Evolutionary conservation across 257 asterid species (phyloP), one percentile per base, ranked within the genome.

Genomic region (Ajuga chamaepitys): DNA sequence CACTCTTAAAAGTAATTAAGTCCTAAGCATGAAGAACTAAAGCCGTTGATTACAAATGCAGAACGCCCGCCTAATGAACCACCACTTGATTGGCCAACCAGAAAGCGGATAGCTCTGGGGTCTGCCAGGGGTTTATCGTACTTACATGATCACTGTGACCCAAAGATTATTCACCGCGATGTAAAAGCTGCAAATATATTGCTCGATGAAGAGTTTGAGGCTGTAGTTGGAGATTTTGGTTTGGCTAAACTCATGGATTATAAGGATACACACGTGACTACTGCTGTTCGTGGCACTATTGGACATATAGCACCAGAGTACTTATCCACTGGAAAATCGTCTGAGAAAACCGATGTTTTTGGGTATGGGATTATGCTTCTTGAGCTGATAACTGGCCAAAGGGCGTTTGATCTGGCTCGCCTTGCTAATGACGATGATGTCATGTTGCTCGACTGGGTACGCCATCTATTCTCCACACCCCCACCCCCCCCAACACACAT

Each of bases 301-400:
- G 87, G 87, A 48, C 87, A 82, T 77, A 82, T 82, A 40, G 87
- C 87, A 28, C 87, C 87, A 0, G 87, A 82, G 67, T 82, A 82
- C 58, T 72, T 82, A 10, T 82, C 87, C 67, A 82, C 87, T 6
- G 87, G 87, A 52, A 79, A 82, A 63, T 82, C 87, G 12, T 82
- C 87, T 0, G 87, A 82, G 81, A 82, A 82, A 56, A 82, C 87
- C 0, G 87, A 82, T 44, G 87, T 82, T 57, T 82, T 82, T 52
- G 88, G 88, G 6, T 82, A 79, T 24, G 88, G 88, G 13, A 80
- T 82, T 54, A 79, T 79, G 88, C 88, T 82, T 63, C 85, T 82
- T 12, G 88, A 82, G 77, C 78, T 82, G 58, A 79, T 82, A 35
- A 82, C 88, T 0, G 88, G 88, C 21, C 88, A 82, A 76, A 61